phyloP scores from a whole-genome alignment of 2,329 filamentous ascomycete species.

The Cyclaneusma minus region DNA sequence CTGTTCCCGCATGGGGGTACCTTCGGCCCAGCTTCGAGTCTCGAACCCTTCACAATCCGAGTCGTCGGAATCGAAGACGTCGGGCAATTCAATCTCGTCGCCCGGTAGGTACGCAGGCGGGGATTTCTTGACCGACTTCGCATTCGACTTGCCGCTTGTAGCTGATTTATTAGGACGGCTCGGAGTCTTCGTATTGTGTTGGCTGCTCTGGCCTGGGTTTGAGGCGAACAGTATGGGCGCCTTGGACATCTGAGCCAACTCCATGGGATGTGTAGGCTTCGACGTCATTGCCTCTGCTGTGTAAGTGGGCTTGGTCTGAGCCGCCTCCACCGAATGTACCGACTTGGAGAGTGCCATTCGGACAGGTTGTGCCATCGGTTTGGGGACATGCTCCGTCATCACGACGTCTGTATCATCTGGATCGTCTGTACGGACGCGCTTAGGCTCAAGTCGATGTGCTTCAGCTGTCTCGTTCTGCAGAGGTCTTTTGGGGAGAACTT shows the following conservation, averaged over 20 bases:
- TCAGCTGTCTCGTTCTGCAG: slow-evolving; percentile 50
- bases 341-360: too few species aligned
- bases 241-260: slow-evolving; percentile 78
- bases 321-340: too few species aligned
- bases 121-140: slow-evolving; percentile 46
- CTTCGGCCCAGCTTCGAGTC: slow-evolving; percentile 76
- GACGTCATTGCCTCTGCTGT: too few species aligned
- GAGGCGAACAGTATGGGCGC: slow-evolving; percentile 83
- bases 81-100: slow-evolving; percentile 80
- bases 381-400: too few species aligned
- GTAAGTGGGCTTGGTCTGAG: too few species aligned
- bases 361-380: too few species aligned
- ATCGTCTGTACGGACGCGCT: slow-evolving; percentile 16
- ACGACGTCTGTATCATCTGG: too few species aligned
- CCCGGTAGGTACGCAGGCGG: slow-evolving; percentile 81
- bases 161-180: slow-evolving; percentile 33
- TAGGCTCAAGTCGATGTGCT: slow-evolving; percentile 30
- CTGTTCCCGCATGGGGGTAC: slow-evolving; percentile 62
- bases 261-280: slow-evolving; percentile 53
- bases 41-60: slow-evolving; percentile 56
- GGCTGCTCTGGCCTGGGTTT: slow-evolving; percentile 37
- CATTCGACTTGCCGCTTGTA: slow-evolving; percentile 32
- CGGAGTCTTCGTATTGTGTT: slow-evolving; percentile 51
- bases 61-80: slow-evolving; percentile 88
- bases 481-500: slow-evolving; percentile 60